Conservation (phyloP, 331 rosid species). For the Ulmus americana region DNA sequence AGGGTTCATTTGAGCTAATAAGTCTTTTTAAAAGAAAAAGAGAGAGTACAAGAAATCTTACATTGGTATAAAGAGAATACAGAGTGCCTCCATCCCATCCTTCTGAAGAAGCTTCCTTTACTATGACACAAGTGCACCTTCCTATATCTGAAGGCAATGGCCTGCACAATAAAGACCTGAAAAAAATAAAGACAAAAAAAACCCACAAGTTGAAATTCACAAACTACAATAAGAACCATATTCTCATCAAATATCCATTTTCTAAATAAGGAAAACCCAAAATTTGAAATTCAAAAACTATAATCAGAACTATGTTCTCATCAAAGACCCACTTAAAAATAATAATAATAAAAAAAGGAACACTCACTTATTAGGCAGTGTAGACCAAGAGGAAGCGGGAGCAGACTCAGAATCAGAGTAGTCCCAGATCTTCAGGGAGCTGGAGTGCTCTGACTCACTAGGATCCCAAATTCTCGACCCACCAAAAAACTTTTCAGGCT, state of each 20-base stretch:
- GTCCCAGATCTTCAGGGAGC: slow-evolving; percentile 72
- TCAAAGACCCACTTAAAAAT: background rate
- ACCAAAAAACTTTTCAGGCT: slow-evolving; percentile 45
- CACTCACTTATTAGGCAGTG: slow-evolving; percentile 64
- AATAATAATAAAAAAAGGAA: background rate
- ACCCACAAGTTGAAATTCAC: background rate
- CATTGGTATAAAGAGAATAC: slow-evolving; percentile 78
- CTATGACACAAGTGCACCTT: slow-evolving; percentile 73
- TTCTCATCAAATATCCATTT: background rate
- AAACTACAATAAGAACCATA: background rate
- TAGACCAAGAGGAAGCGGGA: slow-evolving; percentile 95
- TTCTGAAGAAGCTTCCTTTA: slow-evolving; percentile 54
- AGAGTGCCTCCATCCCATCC: slow-evolving; percentile 47
- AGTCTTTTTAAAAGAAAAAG: background rate
- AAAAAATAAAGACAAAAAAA: background rate
- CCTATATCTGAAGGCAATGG: slow-evolving; percentile 91
- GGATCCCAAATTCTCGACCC: slow-evolving; percentile 38
- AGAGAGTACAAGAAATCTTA: slow-evolving; percentile 18
- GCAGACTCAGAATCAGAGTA: slow-evolving; percentile 82
- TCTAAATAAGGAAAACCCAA: no score
- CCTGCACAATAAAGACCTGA: slow-evolving; percentile 71
- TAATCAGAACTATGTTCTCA: background rate
- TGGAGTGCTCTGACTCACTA: slow-evolving; percentile 35
- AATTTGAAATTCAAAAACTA: background rate
- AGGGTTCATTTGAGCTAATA: background rate